Evolutionary conservation across 1,284 basidiomycete genomes (phyloP).

Genomic region (Pterula multifida): DNA sequence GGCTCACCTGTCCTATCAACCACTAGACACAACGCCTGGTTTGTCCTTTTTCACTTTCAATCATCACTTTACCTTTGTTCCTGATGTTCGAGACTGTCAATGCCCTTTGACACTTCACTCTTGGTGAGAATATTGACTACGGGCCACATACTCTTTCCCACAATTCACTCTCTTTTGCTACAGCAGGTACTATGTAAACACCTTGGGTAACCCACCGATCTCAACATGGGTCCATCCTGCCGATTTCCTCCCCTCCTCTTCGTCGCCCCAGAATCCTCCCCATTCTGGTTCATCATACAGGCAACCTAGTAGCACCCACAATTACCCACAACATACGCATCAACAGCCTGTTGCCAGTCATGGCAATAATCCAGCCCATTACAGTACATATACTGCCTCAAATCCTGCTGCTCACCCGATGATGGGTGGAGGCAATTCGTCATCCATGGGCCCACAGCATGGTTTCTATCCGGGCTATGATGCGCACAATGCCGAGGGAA

Average conservation of each 20-base stretch:
- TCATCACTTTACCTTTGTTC: neutral
- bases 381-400: no score
- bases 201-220: constrained; percentile 33
- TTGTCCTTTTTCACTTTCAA: constrained; percentile 2
- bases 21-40: constrained; percentile 13
- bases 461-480: no score
- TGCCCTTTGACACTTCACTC: constrained; percentile 1
- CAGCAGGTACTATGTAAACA: constrained; percentile 59
- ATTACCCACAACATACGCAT: no score
- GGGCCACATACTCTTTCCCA: neutral
- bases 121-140: constrained; percentile 3
- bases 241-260: constrained; percentile 27
- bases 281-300: neutral
- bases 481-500: no score
- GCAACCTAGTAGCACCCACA: no score
- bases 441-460: no score
- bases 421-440: no score
- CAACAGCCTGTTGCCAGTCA: no score
- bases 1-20: constrained; percentile 11
- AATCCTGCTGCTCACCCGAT: no score
- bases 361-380: no score
- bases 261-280: constrained; percentile 32
- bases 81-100: neutral
- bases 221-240: constrained; percentile 57
- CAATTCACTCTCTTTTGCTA: neutral